Evolutionary conservation across 225 moss, liverwort and hornwort species (phyloP), one percentile per base, ranked within the genome.

Genomic region (Rhytidiadelphus loreus): DNA sequence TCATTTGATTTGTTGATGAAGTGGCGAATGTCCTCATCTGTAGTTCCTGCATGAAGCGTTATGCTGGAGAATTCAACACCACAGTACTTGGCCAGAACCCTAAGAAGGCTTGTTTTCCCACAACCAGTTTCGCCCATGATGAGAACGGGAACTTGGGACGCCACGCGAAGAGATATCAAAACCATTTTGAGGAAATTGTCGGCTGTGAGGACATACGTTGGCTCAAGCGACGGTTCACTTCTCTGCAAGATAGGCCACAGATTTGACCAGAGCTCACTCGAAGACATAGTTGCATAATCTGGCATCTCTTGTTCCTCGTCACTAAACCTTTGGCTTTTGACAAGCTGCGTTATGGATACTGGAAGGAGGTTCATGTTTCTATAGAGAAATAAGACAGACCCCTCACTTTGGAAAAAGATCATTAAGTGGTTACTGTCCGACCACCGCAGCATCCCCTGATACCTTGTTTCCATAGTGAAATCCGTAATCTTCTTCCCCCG

Each of bases 111-210:
- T 22, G 94, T 94, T 87, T 94, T 94, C 12, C 93, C 94, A 83
- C 94, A 94, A 59, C 94, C 94, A 43, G 94, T 94, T 91, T 94
- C 94, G 46, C 94, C 94, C 94, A 94, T 92, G 66, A 94, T 92
- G 62, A 94, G 92, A 62, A 94, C 92, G 74, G 94, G 94, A 48
- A 94, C 93, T 73, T 57, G 78, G 13, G 93, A 89, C 70, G 92
- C 87, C 62, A 93, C 93, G 61, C 94, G 90, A 87, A 94, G 94
- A 52, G 94, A 85, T 82, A 94, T 94, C 84, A 94, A 76, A n/a
- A 91, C 94, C 94, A 94, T 94, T 75, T 94, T 94, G 80, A 94
- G 78, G 87, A 94, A 92, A 77, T 94, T 94, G 79, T 94, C 93
- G 23, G 94, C 88, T 22, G 94, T 93, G 55, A 94, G 91, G 50